Evolutionary conservation across 2,329 filamentous ascomycete species (phyloP).

Genomic region (Colletotrichum sp.): DNA sequence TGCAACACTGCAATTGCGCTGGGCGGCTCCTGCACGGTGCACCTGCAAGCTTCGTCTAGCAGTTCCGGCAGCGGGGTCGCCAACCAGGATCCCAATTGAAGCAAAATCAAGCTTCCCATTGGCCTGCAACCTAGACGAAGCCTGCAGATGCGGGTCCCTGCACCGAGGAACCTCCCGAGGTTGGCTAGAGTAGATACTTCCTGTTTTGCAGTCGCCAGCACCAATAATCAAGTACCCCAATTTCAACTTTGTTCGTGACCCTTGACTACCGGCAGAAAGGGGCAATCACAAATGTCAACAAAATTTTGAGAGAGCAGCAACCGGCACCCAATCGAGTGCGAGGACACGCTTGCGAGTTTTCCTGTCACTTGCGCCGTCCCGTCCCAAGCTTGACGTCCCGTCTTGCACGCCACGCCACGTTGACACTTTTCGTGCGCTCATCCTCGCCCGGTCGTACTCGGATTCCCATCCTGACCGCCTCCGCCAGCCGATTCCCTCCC

Average conservation of each 20-base stretch:
- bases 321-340: conserved; percentile 1
- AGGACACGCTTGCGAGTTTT: conserved; percentile 13
- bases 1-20: background rate
- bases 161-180: conserved; percentile 7
- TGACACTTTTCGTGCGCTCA: background rate
- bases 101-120: conserved; percentile 16
- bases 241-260: conserved; percentile 11
- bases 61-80: background rate
- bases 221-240: background rate
- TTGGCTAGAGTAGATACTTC: background rate
- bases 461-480: conserved; percentile 6
- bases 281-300: conserved; percentile 20
- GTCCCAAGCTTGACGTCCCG: background rate
- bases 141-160: conserved; percentile 13
- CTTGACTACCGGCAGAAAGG: conserved; percentile 21
- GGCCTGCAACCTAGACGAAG: conserved; percentile 11
- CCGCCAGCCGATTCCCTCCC: background rate
- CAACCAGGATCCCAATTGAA: conserved; percentile 6
- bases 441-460: conserved; percentile 11
- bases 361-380: conserved; percentile 1
- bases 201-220: background rate
- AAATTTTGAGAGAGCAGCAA: conserved; percentile 10
- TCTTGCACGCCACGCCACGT: conserved; percentile 4
- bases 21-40: background rate
- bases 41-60: conserved; percentile 17